A percentile compares a stretch with the other conserved stretches of the same genome.
These are phyloP conservation scores for Sphagnurus paluster DNA, from an alignment of 1,284 basidiomycete genomes.

Conservation along the genomic window DNA sequence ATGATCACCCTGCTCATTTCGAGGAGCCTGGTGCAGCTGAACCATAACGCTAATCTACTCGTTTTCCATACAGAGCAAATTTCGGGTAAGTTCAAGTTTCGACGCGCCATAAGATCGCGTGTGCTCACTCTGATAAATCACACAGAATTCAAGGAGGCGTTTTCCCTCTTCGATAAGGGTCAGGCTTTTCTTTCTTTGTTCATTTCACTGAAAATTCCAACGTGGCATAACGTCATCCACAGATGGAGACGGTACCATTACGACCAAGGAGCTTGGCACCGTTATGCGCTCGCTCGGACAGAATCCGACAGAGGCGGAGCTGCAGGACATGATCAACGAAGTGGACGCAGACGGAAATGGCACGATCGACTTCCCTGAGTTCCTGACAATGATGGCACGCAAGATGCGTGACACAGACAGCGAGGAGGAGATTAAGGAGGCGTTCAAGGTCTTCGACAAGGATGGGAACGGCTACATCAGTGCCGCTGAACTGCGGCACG, in stretches of 20 bases:
- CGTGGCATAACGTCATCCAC: constrained; percentile 31
- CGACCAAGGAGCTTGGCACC: constrained; percentile 92
- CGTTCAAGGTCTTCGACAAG: constrained; percentile 85
- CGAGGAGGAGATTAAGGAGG: constrained; percentile 76
- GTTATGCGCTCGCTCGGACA: constrained; percentile 98
- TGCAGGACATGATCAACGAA: constrained; percentile 98
- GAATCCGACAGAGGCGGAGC: constrained; percentile 93
- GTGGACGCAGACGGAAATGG: constrained; percentile 82
- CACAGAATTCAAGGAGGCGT: constrained; percentile 86
- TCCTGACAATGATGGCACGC: constrained; percentile 91
- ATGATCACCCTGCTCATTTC: constrained; percentile 7
- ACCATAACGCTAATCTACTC: constrained; percentile 8
- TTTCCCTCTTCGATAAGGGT: constrained; percentile 94
- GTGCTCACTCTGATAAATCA: neutral
- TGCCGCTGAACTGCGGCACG: constrained; percentile 82
- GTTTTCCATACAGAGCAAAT: constrained; percentile 34
- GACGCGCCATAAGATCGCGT: neutral
- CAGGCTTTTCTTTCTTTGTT: constrained; percentile 23
- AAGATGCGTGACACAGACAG: constrained; percentile 92
- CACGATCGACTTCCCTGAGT: constrained; percentile 95
- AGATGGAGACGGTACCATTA: constrained; percentile 98
- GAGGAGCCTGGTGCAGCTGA: too few species aligned
- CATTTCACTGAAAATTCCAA: constrained; percentile 56
- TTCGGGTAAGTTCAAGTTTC: constrained; percentile 27
- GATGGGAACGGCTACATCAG: constrained; percentile 83